These are phyloP conservation scores for Euptelea pleiosperma DNA, from an alignment of 164 flowering plant species.

Conservation along the genomic window DNA sequence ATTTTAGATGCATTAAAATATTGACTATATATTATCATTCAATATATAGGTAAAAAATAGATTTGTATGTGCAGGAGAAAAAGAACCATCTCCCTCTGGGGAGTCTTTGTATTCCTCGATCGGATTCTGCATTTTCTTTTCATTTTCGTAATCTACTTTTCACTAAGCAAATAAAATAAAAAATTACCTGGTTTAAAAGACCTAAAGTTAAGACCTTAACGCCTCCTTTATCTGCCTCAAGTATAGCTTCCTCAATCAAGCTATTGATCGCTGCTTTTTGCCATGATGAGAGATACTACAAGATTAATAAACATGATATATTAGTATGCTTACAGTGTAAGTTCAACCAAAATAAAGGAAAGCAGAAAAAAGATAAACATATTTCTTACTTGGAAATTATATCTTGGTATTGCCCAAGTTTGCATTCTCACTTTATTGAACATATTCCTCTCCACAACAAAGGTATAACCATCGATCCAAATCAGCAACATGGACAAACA, in stretches of 20 bases:
- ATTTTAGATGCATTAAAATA: too few species aligned
- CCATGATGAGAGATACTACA: conserved; percentile 36
- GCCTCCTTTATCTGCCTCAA: conserved; percentile 54
- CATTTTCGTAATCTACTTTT: too few species aligned
- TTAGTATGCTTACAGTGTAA: too few species aligned
- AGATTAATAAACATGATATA: neutral
- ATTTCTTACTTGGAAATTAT: conserved; percentile 40
- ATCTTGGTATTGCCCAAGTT: conserved; percentile 63
- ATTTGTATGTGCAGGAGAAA: too few species aligned
- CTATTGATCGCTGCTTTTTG: conserved; percentile 37
- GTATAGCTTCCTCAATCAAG: conserved; percentile 55
- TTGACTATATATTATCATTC: too few species aligned
- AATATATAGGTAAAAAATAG: too few species aligned
- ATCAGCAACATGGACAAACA: conserved; percentile 31
- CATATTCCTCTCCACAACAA: conserved; percentile 46
- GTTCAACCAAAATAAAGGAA: too few species aligned
- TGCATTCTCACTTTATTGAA: conserved; percentile 48
- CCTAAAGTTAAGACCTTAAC: conserved; percentile 58
- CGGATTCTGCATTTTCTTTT: too few species aligned
- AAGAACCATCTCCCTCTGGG: too few species aligned
- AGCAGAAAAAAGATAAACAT: neutral
- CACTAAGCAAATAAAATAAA: neutral
- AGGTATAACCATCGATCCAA: conserved; percentile 44
- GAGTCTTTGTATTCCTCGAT: too few species aligned
- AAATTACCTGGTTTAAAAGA: conserved; percentile 55